Evolutionary conservation across 768 basidiomycete species (phyloP).

Genomic region (Psilocybe cubensis): DNA sequence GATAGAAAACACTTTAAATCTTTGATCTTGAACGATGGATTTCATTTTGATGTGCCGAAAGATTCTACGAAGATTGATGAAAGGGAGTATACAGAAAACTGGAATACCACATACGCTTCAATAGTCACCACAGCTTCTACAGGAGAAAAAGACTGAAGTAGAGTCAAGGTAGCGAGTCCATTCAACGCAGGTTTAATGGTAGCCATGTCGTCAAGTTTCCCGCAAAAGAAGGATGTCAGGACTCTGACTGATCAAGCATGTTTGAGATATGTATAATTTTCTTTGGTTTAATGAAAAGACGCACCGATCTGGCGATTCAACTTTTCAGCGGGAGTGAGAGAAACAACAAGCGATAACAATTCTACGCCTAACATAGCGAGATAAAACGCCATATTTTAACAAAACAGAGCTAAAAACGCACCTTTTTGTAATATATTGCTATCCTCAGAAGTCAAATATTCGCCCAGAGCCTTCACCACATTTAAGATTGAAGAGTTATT

Average conservation of each 20-base stretch:
- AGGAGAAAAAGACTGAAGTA: constrained; percentile 63
- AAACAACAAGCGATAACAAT: constrained; percentile 76
- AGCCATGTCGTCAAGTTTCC: constrained; percentile 85
- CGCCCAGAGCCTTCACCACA: constrained; percentile 85
- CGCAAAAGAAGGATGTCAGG: constrained; percentile 79
- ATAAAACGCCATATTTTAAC: neutral
- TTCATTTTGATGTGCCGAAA: constrained; percentile 83
- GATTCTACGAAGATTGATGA: constrained; percentile 47
- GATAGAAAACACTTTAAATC: constrained; percentile 81
- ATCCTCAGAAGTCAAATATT: constrained; percentile 88
- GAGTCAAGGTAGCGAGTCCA: constrained; percentile 71
- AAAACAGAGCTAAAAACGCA: constrained; percentile 25
- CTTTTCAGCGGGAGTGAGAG: constrained; percentile 57
- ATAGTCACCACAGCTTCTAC: constrained; percentile 64
- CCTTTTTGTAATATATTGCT: constrained; percentile 81
- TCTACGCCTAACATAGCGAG: constrained; percentile 66
- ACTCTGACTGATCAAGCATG: constrained; percentile 67
- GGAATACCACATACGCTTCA: constrained; percentile 50
- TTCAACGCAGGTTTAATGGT: constrained; percentile 82
- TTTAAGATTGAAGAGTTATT: constrained; percentile 66
- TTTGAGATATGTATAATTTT: constrained; percentile 4
- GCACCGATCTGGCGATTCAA: constrained; percentile 85
- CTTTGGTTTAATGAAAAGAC: constrained; percentile 19
- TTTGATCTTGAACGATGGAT: constrained; percentile 77
- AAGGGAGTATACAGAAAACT: neutral